These are phyloP conservation scores for Mycosphaerella sp. DNA, from an alignment of 2,329 filamentous ascomycete genomes.

Conservation along the genomic window DNA sequence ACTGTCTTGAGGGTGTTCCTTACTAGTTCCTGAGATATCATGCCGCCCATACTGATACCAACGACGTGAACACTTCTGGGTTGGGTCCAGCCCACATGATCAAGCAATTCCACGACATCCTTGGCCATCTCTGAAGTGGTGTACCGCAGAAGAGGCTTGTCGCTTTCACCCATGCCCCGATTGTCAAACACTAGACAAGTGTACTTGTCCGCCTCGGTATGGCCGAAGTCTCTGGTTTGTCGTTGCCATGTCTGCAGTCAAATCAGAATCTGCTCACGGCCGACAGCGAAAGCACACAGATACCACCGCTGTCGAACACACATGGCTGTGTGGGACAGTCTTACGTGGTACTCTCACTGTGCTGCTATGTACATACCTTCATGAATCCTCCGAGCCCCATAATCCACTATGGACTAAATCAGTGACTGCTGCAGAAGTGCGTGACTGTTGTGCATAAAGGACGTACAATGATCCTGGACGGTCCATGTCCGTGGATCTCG, in stretches of 20 bases:
- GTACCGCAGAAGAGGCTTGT: conserved; percentile 71
- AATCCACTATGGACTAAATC: conserved; percentile 53
- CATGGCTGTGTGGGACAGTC: background rate
- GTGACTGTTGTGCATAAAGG: conserved; percentile 9
- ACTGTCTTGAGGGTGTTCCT: conserved; percentile 13
- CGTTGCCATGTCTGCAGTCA: conserved; percentile 51
- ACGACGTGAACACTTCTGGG: conserved; percentile 58
- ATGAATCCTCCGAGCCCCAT: conserved; percentile 69
- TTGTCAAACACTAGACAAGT: conserved; percentile 75
- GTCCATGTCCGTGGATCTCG: conserved; percentile 71
- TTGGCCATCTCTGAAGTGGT: conserved; percentile 78
- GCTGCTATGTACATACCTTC: conserved; percentile 30
- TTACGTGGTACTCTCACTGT: background rate
- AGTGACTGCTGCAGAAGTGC: conserved; percentile 5
- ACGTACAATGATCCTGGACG: conserved; percentile 66
- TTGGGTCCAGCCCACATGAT: conserved; percentile 62
- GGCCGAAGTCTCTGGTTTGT: conserved; percentile 75
- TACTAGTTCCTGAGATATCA: conserved; percentile 81
- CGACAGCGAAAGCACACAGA: background rate
- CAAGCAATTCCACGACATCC: conserved; percentile 64
- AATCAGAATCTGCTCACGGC: background rate
- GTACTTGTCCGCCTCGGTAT: conserved; percentile 60
- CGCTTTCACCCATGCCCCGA: conserved; percentile 72
- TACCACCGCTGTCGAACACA: background rate
- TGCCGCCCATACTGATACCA: conserved; percentile 80